Evolutionary conservation across 495 filamentous ascomycete genomes (phyloP), one percentile per base, ranked within the genome.

Genomic region (Podospora comata): DNA sequence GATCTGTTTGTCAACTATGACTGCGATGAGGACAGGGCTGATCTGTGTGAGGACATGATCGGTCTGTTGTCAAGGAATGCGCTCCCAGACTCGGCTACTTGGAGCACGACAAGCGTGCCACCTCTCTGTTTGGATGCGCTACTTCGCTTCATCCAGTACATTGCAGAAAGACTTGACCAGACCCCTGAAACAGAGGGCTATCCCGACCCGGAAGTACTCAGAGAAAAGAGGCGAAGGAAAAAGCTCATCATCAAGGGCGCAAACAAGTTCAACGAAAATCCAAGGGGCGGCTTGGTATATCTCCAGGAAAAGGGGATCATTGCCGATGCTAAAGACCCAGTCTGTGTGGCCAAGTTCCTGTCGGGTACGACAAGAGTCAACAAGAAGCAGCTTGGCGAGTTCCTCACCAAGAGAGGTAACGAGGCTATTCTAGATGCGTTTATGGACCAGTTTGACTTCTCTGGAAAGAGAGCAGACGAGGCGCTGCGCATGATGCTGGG

Each of bases 1-100:
- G 95, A 99, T 76, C 84, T 99, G 18, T 98, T 95, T 72, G 87
- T 97, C 79, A 99, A 99, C 79, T 99, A 99, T 74, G 95, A 99
- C 79, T 98, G 94, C 70, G 94, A 97, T 71, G 89, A 93, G 44
- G 92, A 98, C 76, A 88, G 96, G 32, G 89, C 88, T 48, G 95
- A 98, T 78, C 78, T 99, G 3, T 99, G 96, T 73, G 92, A 96
- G 77, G 95, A 99, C 73, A 89, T 98, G 85, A 87, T 99, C 58
- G 94, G 95, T 3, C 79, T 99, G 53, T 84, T 99, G 53, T 93
- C 95, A 30, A 85, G 95, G 65, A 98, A 96, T 74, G 95, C 95
- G 11, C 93, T 99, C 72, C 95, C 95, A 7, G 95, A 99, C 74
- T 97, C 95, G 3, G 96, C 94, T 13, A 98, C 94, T 26, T 99